A percentile compares a stretch with the other conserved stretches of the same genome.
Conservation (phyloP, 176 grass and related monocot genomes). For the Carex pumila region DNA sequence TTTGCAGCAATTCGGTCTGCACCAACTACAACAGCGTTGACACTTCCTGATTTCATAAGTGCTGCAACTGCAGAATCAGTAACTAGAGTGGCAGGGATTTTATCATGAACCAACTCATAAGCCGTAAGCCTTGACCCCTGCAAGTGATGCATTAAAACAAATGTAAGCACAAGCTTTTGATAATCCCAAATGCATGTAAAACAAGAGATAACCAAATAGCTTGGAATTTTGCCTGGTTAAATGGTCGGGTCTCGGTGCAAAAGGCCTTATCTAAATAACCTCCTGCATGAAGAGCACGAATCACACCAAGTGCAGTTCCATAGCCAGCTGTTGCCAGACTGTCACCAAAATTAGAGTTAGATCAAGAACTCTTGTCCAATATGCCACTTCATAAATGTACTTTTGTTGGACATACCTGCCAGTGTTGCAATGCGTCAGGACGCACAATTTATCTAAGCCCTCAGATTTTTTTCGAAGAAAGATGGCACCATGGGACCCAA, state of each 20-base stretch:
- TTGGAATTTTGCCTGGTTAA: conserved; percentile 64
- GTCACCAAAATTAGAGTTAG: conserved; percentile 7
- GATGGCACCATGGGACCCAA: conserved; percentile 66
- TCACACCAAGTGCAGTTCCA: conserved; percentile 84
- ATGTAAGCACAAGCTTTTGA: neutral
- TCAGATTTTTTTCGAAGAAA: conserved; percentile 49
- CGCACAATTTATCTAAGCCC: conserved; percentile 37
- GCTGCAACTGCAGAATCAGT: conserved; percentile 85
- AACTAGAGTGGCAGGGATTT: conserved; percentile 82
- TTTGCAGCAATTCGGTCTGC: conserved; percentile 84
- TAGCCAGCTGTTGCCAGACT: conserved; percentile 98
- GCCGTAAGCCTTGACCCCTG: conserved; percentile 95
- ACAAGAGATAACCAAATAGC: neutral
- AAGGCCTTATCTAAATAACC: conserved; percentile 69
- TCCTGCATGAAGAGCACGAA: conserved; percentile 66
- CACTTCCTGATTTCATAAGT: conserved; percentile 62
- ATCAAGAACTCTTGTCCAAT: neutral
- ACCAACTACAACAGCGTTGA: conserved; percentile 72
- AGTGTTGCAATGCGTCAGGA: conserved; percentile 95
- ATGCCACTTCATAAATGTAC: neutral
- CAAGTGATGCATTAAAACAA: conserved; percentile 12
- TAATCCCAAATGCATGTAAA: neutral
- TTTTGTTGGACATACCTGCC: conserved; percentile 46
- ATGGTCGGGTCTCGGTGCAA: conserved; percentile 95
- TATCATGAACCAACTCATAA: conserved; percentile 88